Evolutionary conservation across 345 rosid genomes (phyloP), one percentile per base, ranked within the genome.

Genomic region (Geranium brycei): DNA sequence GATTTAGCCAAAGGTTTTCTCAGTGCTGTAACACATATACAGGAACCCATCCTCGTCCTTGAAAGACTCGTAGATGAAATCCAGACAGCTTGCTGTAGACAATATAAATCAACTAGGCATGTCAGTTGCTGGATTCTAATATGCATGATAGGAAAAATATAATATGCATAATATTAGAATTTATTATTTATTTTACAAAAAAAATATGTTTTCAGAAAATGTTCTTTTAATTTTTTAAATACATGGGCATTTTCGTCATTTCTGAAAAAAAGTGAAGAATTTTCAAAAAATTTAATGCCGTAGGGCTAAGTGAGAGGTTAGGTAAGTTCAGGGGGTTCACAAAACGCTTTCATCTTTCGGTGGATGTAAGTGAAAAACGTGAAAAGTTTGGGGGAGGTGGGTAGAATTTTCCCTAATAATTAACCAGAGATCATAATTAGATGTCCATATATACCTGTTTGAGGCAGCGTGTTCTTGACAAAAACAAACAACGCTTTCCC

Each of bases 21-120:
- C 93, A 51, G 84, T 85, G 82, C 96, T 85, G 81, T 87, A 89
- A 64, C 86, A 79, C 96, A 89, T 78, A 72, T 91, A 91, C 38
- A 89, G 82, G 68, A 87, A 91, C 8, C 96, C 98, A 71, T 91
- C 95, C 56, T 85, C 88, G 0, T 89, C 98, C 81, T 84, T 91
- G 78, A 62, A 87, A 53, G 87, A 70, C 72, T 87, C 91, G 19
- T 87, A 87, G 12, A 87, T 63, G 1, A 83, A 69, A 23, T 84
- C 85, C 95, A 91, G 73, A 19, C 83, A 64, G 71, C 86, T 74
- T 69, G 85, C 98, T 87, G 85, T 82, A 67, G 31, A 18, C 7
- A 64, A 69, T 31, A 58, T 38, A 51, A 16, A 55, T 11, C n/a
- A 2, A 15, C 12, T 14, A 32, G 13, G n/a, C 16, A 18, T 18